Evolutionary conservation across 164 flowering plant species (phyloP).

Genomic region (Vitis rupestris): DNA sequence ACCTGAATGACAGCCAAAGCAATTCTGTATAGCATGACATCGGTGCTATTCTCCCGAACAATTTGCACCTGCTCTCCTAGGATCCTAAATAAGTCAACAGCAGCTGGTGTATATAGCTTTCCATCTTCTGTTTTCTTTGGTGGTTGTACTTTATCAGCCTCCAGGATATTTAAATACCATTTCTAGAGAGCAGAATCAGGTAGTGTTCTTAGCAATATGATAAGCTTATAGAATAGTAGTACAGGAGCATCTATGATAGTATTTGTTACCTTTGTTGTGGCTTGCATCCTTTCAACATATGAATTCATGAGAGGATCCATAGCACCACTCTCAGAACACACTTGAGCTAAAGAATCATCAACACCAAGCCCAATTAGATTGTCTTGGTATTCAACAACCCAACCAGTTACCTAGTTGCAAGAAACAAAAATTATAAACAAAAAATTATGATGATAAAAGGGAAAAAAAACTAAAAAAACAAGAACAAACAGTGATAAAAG

Average conservation of each 20-base stretch:
- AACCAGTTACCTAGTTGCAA: slow-evolving; percentile 79
- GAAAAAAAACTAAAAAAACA: not conserved
- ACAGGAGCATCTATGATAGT: too few relatives aligned
- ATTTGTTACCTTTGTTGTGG: slow-evolving; percentile 73
- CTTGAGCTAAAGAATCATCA: slow-evolving; percentile 97
- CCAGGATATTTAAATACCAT: slow-evolving; percentile 95
- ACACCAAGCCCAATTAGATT: slow-evolving; percentile 93
- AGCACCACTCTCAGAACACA: slow-evolving; percentile 99
- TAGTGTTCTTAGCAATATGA: not conserved
- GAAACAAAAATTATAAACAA: not conserved
- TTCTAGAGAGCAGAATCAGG: slow-evolving; percentile 42
- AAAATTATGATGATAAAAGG: not conserved
- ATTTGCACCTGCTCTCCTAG: slow-evolving; percentile 97
- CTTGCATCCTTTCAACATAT: slow-evolving; percentile 98
- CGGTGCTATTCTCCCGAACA: slow-evolving; percentile 97
- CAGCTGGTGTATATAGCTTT: slow-evolving; percentile 94
- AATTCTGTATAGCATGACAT: slow-evolving; percentile 92
- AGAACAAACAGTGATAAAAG: not conserved
- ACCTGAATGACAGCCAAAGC: slow-evolving; percentile 94
- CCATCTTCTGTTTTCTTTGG: slow-evolving; percentile 96
- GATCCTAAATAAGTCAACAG: slow-evolving; percentile 95
- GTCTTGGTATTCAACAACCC: slow-evolving; percentile 99
- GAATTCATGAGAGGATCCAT: slow-evolving; percentile 99
- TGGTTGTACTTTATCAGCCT: slow-evolving; percentile 87
- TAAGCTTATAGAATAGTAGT: not conserved